These are phyloP conservation scores for Verticillium nonalfalfae DNA, from an alignment of 2,329 filamentous ascomycete genomes.

Conservation along the genomic window DNA sequence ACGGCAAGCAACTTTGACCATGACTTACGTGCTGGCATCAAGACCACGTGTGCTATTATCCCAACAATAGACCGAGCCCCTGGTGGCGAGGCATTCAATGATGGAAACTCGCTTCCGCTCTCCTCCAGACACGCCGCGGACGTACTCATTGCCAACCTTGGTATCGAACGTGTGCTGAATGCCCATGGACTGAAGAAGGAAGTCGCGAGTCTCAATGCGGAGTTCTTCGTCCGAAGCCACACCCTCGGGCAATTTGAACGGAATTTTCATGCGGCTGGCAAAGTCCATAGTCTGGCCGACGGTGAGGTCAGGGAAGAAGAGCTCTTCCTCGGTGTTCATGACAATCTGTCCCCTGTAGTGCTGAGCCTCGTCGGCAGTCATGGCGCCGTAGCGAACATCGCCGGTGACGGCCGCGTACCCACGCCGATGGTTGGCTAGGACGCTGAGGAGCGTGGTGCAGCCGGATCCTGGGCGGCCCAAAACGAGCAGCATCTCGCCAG, in stretches of 20 bases:
- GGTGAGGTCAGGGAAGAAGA: constrained; percentile 60
- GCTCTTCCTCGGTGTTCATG: constrained; percentile 65
- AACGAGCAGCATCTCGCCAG: constrained; percentile 67
- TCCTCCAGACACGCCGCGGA: constrained; percentile 62
- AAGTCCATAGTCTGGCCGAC: constrained; percentile 68
- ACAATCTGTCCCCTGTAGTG: constrained; percentile 53
- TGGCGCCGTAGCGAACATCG: constrained; percentile 49
- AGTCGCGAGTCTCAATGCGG: constrained; percentile 39
- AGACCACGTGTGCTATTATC: constrained; percentile 62
- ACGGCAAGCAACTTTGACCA: neutral
- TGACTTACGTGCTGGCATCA: constrained; percentile 51
- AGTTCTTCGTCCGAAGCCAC: constrained; percentile 35
- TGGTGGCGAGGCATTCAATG: constrained; percentile 54
- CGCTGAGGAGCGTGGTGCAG: constrained; percentile 65
- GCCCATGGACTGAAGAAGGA: constrained; percentile 49
- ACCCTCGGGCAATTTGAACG: constrained; percentile 38
- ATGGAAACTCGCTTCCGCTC: constrained; percentile 66
- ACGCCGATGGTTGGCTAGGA: constrained; percentile 57
- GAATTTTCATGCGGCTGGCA: constrained; percentile 55
- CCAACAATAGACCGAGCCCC: constrained; percentile 57
- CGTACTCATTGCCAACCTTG: constrained; percentile 60
- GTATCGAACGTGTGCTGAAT: constrained; percentile 57
- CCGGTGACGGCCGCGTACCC: constrained; percentile 55
- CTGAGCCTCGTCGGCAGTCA: constrained; percentile 39
- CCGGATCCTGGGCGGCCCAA: constrained; percentile 63